Evolutionary conservation across 441 rosid genomes (phyloP), one percentile per base, ranked within the genome.

Genomic region (Geranium incanum): DNA sequence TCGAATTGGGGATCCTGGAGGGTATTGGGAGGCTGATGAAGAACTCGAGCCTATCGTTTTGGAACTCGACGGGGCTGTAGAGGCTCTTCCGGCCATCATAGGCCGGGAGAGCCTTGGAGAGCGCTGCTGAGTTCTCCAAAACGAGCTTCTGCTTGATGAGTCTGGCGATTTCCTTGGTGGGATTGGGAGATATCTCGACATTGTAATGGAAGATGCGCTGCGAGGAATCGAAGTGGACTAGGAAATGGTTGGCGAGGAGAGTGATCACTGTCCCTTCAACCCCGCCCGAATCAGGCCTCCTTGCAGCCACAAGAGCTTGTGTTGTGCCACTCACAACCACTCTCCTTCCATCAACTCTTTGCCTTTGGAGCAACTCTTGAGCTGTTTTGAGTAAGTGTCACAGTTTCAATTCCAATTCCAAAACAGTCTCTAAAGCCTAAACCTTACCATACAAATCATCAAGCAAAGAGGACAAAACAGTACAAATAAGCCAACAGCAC

Each of bases 161-260:
- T 45, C 97, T 73, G 18, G 95, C 96, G 33, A 87, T 75, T 71
- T 94, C 97, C 70, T 86, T 94, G 38, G 95, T 86, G 28, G 97
- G 95, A 52, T 70, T 82, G 0, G 97, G 98, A 59, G 89, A 82
- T 68, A 94, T 94, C 55, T 91, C 97, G 70, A 94, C 93, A 67
- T 91, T 81, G 85, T 94, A 94, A 71, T 94, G 97, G 84, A 84
- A 94, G 78, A 94, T 89, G 68, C 73, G 76, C 67, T 79, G 92
- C 5, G 82, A 80, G 55, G 91, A 77, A 78, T 94, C 85, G 70
- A 94, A 87, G 67, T 81, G 81, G 73, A 94, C 97, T 33, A 87
- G 89, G 74, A 90, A 92, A 89, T 94, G 97, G 80, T 92, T 94
- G 70, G 99, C 99, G 6, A 94, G 87, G 6, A 92, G 95, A 69